These are phyloP conservation scores for Fusarium udum DNA, from an alignment of 2,329 filamentous ascomycete genomes.

Conservation along the genomic window DNA sequence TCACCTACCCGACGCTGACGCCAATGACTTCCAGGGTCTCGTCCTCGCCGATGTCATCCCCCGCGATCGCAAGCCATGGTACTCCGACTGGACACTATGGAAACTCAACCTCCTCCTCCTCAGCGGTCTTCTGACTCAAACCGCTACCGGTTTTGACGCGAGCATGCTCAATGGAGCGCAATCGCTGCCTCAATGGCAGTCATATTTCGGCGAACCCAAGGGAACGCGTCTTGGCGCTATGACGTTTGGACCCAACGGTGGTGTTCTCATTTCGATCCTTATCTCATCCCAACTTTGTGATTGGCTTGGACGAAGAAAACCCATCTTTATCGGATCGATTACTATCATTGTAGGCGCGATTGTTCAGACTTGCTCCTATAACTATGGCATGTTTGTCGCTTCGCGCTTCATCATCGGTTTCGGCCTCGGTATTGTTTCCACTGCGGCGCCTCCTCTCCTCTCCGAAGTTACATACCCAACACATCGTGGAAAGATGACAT, in stretches of 20 bases:
- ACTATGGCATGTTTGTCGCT: constrained; percentile 50
- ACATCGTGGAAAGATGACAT: constrained; percentile 46
- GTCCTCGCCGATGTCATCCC: constrained; percentile 40
- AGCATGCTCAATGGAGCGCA: constrained; percentile 49
- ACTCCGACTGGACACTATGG: constrained; percentile 34
- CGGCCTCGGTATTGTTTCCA: constrained; percentile 52
- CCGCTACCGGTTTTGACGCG: constrained; percentile 47
- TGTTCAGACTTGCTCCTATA: constrained; percentile 43
- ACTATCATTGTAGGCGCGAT: constrained; percentile 44
- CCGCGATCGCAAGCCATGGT: constrained; percentile 37
- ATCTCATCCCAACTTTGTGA: constrained; percentile 44
- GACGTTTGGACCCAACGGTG: constrained; percentile 40
- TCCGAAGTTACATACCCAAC: constrained; percentile 50
- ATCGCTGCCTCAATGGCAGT: constrained; percentile 45
- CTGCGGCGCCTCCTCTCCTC: constrained; percentile 48
- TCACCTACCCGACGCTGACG: constrained; percentile 16
- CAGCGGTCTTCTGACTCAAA: constrained; percentile 46
- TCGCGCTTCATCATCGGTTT: constrained; percentile 49
- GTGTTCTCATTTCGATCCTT: constrained; percentile 39
- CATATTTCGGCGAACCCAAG: constrained; percentile 43
- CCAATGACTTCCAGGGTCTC: constrained; percentile 37
- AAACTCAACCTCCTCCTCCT: constrained; percentile 48
- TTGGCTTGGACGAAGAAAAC: constrained; percentile 39
- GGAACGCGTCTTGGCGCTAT: constrained; percentile 46
- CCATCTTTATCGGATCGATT: constrained; percentile 42